Conservation (phyloP, 2,329 filamentous ascomycete genomes). For the Purpureocillium takamizusanense region DNA sequence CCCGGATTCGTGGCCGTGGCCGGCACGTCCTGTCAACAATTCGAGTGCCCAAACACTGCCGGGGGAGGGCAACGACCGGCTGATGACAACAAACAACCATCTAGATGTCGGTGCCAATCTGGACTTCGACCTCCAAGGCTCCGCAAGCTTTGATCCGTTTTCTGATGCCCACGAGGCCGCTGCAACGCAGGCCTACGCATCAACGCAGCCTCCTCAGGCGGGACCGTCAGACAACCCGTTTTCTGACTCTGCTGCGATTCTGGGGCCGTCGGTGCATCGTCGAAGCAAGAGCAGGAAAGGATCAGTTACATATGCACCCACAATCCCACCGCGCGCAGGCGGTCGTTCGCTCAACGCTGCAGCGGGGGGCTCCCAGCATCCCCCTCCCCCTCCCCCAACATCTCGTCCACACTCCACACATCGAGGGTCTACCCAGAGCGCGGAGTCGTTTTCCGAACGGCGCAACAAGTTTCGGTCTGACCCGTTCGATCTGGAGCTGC, state of each 20-base stretch:
- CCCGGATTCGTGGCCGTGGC: too few relatives aligned
- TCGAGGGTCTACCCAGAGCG: constrained; percentile 29
- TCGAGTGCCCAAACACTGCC: too few relatives aligned
- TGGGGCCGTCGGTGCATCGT: constrained; percentile 6
- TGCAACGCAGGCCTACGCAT: constrained; percentile 26
- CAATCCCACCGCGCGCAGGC: constrained; percentile 39
- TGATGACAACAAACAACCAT: constrained; percentile 13
- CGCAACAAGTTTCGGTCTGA: constrained; percentile 53
- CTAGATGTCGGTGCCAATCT: constrained; percentile 28
- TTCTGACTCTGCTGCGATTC: constrained; percentile 37
- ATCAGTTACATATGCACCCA: constrained; percentile 11
- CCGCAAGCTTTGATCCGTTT: constrained; percentile 31
- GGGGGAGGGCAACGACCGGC: background rate
- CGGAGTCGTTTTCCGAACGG: constrained; percentile 33
- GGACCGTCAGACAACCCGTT: constrained; percentile 29
- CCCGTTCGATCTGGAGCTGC: constrained; percentile 53
- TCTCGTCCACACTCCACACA: constrained; percentile 23
- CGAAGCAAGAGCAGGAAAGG: background rate
- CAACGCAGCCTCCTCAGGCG: constrained; percentile 3
- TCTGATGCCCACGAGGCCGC: constrained; percentile 37
- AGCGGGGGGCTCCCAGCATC: constrained; percentile 14
- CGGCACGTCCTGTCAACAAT: too few relatives aligned
- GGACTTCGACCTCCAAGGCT: constrained; percentile 24
- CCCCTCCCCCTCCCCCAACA: constrained; percentile 20
- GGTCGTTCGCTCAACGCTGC: constrained; percentile 29